These are phyloP conservation scores for Taxillus chinensis DNA, from an alignment of 164 flowering plant species.

Conservation along the genomic window DNA sequence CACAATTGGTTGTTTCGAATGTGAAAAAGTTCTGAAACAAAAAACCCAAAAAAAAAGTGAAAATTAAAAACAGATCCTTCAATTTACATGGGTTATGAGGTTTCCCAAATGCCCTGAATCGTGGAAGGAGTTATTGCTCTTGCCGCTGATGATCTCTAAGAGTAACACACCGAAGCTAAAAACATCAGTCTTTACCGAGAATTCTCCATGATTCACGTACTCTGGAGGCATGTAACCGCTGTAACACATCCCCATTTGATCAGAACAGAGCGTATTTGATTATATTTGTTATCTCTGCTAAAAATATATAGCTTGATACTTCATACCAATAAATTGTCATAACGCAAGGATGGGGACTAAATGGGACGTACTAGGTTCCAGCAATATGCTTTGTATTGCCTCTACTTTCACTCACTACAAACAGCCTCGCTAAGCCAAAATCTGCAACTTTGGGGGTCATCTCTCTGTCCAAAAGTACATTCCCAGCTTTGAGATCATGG, in stretches of 20 bases:
- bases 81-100: neutral
- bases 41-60: no score
- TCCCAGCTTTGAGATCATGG: neutral
- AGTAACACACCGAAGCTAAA: neutral
- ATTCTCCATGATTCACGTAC: neutral
- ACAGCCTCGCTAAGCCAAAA: neutral
- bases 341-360: neutral
- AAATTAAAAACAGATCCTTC: neutral
- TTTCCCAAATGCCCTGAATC: neutral
- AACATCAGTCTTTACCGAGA: neutral
- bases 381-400: neutral
- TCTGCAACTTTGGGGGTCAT: neutral
- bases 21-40: no score
- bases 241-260: neutral
- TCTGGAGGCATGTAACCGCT: neutral
- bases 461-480: neutral
- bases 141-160: neutral
- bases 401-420: neutral
- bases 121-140: neutral
- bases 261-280: neutral
- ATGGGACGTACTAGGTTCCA: neutral
- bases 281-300: no score
- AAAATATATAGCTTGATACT: neutral
- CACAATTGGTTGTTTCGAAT: no score
- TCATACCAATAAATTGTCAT: neutral